Percentiles rank a stretch among this genome's conserved stretches.
Evolutionary conservation across 345 rosid genomes (phyloP).

Genomic region (Hypericum perforatum): DNA sequence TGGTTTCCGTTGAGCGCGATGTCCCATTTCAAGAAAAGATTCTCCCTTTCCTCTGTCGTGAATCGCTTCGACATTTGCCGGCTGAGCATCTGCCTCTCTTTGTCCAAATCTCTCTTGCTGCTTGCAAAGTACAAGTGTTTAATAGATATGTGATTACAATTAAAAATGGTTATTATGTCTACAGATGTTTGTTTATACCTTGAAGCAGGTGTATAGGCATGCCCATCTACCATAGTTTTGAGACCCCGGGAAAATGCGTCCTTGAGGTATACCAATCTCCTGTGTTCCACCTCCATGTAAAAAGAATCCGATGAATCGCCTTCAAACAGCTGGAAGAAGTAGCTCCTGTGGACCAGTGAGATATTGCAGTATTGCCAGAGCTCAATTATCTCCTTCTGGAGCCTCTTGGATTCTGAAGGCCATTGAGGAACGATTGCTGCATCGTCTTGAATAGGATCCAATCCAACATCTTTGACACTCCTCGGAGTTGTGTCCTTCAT

Average conservation of each 20-base stretch:
- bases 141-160: background rate
- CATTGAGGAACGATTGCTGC: slow-evolving; percentile 30
- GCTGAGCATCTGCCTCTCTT: slow-evolving; percentile 63
- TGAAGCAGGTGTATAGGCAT: slow-evolving; percentile 26
- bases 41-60: slow-evolving; percentile 48
- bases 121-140: background rate
- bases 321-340: slow-evolving; percentile 73
- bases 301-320: slow-evolving; percentile 71
- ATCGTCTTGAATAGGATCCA: slow-evolving; percentile 62
- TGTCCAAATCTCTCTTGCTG: slow-evolving; percentile 49
- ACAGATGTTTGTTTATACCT: slow-evolving; percentile 32
- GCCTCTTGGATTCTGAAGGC: slow-evolving; percentile 57
- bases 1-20: slow-evolving; percentile 46
- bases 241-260: slow-evolving; percentile 37
- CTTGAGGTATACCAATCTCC: slow-evolving; percentile 57
- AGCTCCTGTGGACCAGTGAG: slow-evolving; percentile 75
- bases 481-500: slow-evolving; percentile 21
- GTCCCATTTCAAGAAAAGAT: slow-evolving; percentile 63
- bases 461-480: slow-evolving; percentile 53
- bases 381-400: slow-evolving; percentile 60
- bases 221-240: slow-evolving; percentile 45
- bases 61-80: slow-evolving; percentile 48
- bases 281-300: slow-evolving; percentile 85
- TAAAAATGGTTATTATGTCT: background rate
- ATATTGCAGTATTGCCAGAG: slow-evolving; percentile 77